Evolutionary conservation across 805 yeast genomes (phyloP).

Genomic region (Kuraishia molischiana): DNA sequence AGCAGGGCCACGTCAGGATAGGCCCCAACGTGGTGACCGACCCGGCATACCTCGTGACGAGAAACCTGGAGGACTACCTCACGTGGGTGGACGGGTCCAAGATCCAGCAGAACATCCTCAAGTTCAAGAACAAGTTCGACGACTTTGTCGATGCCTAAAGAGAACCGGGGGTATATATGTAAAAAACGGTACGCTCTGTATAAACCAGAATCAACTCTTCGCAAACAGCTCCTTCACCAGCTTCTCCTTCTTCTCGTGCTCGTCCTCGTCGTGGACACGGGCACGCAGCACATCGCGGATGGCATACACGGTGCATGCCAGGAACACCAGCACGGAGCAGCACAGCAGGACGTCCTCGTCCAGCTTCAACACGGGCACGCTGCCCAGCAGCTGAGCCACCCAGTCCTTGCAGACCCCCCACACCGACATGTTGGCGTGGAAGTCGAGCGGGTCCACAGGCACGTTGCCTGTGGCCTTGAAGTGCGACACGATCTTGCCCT

Average conservation of each 20-base stretch:
- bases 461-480: not conserved
- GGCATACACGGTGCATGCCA: not conserved
- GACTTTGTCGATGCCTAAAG: constrained; percentile 22
- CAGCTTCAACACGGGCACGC: too few relatives aligned
- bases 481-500: not conserved
- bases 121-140: constrained; percentile 69
- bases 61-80: constrained; percentile 90
- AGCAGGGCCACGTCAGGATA: constrained; percentile 95
- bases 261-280: not conserved
- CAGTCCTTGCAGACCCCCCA: not conserved
- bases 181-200: not conserved
- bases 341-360: not conserved
- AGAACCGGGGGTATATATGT: constrained; percentile 11
- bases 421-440: not conserved
- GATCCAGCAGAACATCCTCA: constrained; percentile 81
- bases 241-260: not conserved
- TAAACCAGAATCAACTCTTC: not conserved
- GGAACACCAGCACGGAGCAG: not conserved
- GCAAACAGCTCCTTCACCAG: not conserved
- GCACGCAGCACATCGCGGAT: not conserved
- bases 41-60: constrained; percentile 88
- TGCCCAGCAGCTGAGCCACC: not conserved
- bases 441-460: not conserved
- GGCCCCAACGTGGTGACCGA: constrained; percentile 96
- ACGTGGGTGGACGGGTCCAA: constrained; percentile 98